Conservation (phyloP, 2,329 filamentous ascomycete genomes). For the Hysterium pulicare region DNA sequence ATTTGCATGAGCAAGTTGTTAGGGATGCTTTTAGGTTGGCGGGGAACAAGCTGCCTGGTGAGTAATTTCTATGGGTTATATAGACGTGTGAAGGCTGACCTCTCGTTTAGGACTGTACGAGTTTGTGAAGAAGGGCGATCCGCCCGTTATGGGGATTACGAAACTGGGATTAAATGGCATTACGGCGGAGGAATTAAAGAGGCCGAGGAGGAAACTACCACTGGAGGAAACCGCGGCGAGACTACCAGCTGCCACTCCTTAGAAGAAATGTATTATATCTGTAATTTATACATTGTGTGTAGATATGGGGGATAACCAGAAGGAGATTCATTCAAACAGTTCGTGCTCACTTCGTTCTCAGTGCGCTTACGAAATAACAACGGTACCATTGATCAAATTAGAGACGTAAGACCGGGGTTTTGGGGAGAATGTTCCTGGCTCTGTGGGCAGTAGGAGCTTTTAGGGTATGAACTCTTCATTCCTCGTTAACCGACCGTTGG, state of each 20-base stretch:
- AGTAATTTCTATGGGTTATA: constrained; percentile 23
- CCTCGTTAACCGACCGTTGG: neutral
- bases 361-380: neutral
- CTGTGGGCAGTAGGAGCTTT: neutral
- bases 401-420: neutral
- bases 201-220: constrained; percentile 66
- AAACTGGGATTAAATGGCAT: constrained; percentile 73
- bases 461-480: neutral
- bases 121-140: constrained; percentile 89
- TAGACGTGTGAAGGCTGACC: neutral
- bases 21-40: constrained; percentile 91
- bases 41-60: constrained; percentile 90
- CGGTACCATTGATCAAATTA: neutral
- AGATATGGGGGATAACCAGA: neutral
- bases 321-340: neutral
- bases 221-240: constrained; percentile 60
- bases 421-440: neutral
- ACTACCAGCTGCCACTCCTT: constrained; percentile 50
- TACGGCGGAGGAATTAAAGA: constrained; percentile 78
- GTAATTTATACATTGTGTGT: neutral
- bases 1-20: constrained; percentile 90
- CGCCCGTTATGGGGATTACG: constrained; percentile 86
- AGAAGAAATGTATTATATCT: neutral
- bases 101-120: constrained; percentile 68
- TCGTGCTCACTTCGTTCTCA: neutral